Conservation (phyloP, 176 grass and related monocot species). For the Carex scoparia region DNA sequence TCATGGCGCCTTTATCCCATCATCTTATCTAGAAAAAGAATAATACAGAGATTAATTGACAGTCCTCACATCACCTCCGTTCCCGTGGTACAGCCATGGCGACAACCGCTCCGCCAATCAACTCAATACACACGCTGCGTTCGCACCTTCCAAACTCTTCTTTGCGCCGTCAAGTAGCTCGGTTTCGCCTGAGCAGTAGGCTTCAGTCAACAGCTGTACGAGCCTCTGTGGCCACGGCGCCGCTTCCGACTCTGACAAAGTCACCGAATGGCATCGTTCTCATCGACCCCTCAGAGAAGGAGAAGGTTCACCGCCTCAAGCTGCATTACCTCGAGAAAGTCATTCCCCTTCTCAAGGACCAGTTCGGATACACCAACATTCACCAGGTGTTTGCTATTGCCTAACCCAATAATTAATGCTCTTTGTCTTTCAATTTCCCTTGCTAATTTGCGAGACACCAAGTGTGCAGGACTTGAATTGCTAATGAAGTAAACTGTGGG, state of each 20-base stretch:
- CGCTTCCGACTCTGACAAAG: slow-evolving; percentile 24
- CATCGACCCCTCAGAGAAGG: slow-evolving; percentile 53
- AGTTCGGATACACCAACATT: slow-evolving; percentile 78
- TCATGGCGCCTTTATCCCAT: slow-evolving; percentile 21
- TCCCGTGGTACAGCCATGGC: slow-evolving; percentile 37
- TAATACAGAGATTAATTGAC: background rate
- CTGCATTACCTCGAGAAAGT: slow-evolving; percentile 69
- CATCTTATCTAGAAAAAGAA: slow-evolving; percentile 23
- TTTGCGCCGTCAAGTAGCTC: background rate
- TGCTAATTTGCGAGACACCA: background rate
- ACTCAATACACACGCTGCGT: slow-evolving; percentile 26
- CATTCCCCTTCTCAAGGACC: slow-evolving; percentile 62
- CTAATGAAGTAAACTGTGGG: background rate
- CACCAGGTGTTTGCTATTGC: slow-evolving; percentile 63
- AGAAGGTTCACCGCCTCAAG: slow-evolving; percentile 63
- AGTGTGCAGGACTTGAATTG: background rate
- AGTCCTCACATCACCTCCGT: background rate
- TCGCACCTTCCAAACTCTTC: slow-evolving; percentile 18
- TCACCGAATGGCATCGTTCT: slow-evolving; percentile 57
- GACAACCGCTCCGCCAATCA: slow-evolving; percentile 40
- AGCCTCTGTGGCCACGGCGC: slow-evolving; percentile 39
- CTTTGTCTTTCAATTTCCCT: background rate
- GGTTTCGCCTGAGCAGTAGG: background rate
- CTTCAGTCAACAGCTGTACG: slow-evolving; percentile 29
- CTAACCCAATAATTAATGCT: background rate